Conservation (phyloP, 768 basidiomycete genomes). For the Fomitopsis pulvina region DNA sequence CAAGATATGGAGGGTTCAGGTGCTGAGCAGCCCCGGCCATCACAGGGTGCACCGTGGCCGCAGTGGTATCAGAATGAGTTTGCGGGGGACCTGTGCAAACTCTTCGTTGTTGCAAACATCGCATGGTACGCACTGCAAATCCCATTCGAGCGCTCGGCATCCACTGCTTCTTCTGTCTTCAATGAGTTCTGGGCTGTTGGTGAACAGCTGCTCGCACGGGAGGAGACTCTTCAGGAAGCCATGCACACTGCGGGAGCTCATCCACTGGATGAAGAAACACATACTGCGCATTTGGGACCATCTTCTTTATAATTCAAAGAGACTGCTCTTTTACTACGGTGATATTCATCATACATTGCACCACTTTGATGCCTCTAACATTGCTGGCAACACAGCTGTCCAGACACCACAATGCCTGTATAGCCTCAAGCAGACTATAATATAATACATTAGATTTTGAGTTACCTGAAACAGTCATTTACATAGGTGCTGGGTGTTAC, state of each 20-base stretch:
- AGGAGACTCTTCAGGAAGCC: neutral
- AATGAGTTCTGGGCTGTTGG: neutral
- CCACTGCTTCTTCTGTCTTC: neutral
- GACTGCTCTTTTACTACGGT: too few relatives aligned
- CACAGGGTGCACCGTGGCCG: neutral
- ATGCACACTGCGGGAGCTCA: neutral
- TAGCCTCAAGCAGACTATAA: neutral
- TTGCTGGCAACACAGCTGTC: too few relatives aligned
- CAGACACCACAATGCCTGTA: too few relatives aligned
- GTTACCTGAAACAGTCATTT: neutral
- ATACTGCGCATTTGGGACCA: too few relatives aligned
- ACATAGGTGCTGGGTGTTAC: neutral
- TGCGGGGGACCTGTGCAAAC: neutral
- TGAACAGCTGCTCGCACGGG: neutral
- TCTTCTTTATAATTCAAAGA: neutral
- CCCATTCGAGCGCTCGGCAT: neutral
- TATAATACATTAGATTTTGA: too few relatives aligned
- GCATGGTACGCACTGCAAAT: slow-evolving; percentile 1
- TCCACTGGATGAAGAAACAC: neutral
- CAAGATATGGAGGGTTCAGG: too few relatives aligned
- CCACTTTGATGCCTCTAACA: too few relatives aligned
- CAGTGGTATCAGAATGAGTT: neutral
- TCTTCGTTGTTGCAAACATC: slow-evolving; percentile 4
- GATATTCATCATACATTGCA: too few relatives aligned
- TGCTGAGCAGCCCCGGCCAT: neutral